A percentile compares a stretch with the other conserved stretches of the same genome.
phyloP scores from a whole-genome alignment of 2,329 filamentous ascomycete genomes.

The Neoascochyta sp. region DNA sequence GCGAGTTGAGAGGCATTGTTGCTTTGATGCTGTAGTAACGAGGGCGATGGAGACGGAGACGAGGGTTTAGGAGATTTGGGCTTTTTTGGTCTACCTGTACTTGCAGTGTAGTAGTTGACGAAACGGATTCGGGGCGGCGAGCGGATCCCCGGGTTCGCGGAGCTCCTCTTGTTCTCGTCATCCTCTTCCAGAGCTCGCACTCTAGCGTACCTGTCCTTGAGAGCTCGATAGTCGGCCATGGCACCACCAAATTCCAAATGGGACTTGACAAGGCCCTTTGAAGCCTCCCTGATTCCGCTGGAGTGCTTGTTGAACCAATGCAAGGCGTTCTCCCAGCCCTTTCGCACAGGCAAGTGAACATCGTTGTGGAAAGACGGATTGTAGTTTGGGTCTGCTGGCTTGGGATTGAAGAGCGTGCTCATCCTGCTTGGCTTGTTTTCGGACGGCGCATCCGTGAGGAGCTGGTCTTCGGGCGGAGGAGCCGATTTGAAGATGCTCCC shows the following conservation, averaged over 20 bases:
- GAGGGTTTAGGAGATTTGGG: conserved; percentile 42
- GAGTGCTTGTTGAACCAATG: conserved; percentile 82
- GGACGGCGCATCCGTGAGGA: conserved; percentile 10
- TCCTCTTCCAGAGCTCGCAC: conserved; percentile 71
- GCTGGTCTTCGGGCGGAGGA: conserved; percentile 25
- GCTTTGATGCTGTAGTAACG: conserved; percentile 3
- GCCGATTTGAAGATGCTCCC: conserved; percentile 66
- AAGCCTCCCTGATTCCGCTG: conserved; percentile 66
- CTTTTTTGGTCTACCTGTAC: conserved; percentile 64
- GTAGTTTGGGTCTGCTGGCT: conserved; percentile 58
- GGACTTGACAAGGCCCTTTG: conserved; percentile 69
- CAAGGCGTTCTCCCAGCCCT: conserved; percentile 62
- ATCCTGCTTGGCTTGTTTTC: conserved; percentile 28
- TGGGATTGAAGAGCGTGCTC: conserved; percentile 38
- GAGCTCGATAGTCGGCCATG: conserved; percentile 69
- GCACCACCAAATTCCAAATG: conserved; percentile 81
- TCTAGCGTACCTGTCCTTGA: conserved; percentile 66
- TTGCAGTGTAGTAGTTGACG: conserved; percentile 87
- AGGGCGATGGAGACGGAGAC: conserved; percentile 17
- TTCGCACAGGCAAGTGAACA: conserved; percentile 62
- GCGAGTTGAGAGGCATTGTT: conserved; percentile 8
- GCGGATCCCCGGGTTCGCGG: conserved; percentile 24
- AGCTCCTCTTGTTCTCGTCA: conserved; percentile 44
- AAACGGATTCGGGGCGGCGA: conserved; percentile 63
- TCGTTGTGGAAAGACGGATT: conserved; percentile 77